Base-by-base conservation (phyloP, 2,329 filamentous ascomycete genomes). In the Colletotrichum trifolii region DNA sequence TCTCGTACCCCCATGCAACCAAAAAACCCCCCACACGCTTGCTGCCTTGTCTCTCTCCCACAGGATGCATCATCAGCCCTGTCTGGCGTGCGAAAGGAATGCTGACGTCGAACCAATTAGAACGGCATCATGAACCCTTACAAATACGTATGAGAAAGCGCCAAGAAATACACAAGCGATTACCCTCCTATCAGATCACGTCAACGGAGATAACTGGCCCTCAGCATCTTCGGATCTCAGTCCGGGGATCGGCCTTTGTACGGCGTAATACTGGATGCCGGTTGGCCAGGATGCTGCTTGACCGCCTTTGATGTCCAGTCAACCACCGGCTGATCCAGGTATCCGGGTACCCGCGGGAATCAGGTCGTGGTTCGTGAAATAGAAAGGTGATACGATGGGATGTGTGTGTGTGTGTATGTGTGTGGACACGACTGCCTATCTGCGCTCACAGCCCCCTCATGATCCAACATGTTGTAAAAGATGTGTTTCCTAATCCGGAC, bases 71-170 rank as follows among this genome's bases (percentile, higher is more conserved):
- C 62, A 46, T 48, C 52, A 48, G 52, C 39, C 56, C 46, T 62
- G 63, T 69, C 54, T 61, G 56, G 57, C 53, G 64, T 52, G 50
- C 56, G 25, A 54, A 66, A 66, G 60, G 54, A 66, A 60, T 54
- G 64, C 64, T 66, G 60, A 66, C 64, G 35, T 54, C 34, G 54
- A 36, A 39, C 58, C 60, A 64, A 66, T 64, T 72, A 97, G 93
- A 97, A 97, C 71, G 94, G 94, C 52, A 98, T 98, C 79, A 96
- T 98, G 93, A 98, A 97, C 80, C 95, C 95, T 1, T 98, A 98
- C 84, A 98, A 98, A 81, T 98, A 97, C 77, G 91, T 98, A 70
- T 90, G 79, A 73, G 57, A 40, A 59, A 62, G 46, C 59, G 61
- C 54, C 54, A 54, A 64, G 45, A 43, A 47, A 65, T 25, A 25